These are phyloP conservation scores for Sporisorium iseilematis-ciliati DNA, from an alignment of 1,284 basidiomycete genomes.

Conservation along the genomic window DNA sequence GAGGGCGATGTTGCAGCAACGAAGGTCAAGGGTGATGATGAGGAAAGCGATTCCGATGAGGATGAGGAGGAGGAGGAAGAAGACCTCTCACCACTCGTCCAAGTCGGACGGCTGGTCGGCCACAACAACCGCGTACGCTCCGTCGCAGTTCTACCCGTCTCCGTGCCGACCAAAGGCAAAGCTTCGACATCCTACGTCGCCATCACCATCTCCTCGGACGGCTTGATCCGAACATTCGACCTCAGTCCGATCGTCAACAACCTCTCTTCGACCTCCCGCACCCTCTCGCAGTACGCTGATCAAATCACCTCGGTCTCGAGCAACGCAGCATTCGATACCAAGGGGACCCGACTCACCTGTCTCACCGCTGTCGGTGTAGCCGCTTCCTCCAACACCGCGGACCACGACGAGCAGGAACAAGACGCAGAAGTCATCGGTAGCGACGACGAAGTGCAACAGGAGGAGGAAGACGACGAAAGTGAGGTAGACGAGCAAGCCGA, in stretches of 20 bases:
- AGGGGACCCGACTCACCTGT: conserved; percentile 64
- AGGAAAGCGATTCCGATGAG: conserved; percentile 14
- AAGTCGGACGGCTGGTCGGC: conserved; percentile 59
- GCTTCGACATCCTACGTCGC: conserved; percentile 34
- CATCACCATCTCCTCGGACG: conserved; percentile 67
- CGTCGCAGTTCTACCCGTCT: conserved; percentile 42
- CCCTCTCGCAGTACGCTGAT: conserved; percentile 15
- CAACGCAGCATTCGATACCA: conserved; percentile 59
- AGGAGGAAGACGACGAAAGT: conserved; percentile 31
- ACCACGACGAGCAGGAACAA: conserved; percentile 34
- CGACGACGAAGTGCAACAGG: conserved; percentile 31
- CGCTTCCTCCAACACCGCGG: conserved; percentile 10
- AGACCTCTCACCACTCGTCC: conserved; percentile 41
- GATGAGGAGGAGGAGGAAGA: conserved; percentile 42
- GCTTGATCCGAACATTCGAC: conserved; percentile 64
- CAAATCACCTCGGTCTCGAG: conserved; percentile 34
- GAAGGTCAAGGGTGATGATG: conserved; percentile 28
- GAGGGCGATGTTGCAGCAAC: conserved; percentile 9
- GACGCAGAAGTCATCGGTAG: conserved; percentile 44
- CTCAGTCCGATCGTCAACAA: conserved; percentile 39
- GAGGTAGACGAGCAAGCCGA: conserved; percentile 51
- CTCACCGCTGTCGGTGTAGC: conserved; percentile 59
- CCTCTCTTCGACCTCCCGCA: conserved; percentile 10
- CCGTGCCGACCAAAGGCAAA: conserved; percentile 12
- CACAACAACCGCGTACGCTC: conserved; percentile 64